These are phyloP conservation scores for Artemisia argyi DNA, from an alignment of 129 eudicot species.

Conservation along the genomic window DNA sequence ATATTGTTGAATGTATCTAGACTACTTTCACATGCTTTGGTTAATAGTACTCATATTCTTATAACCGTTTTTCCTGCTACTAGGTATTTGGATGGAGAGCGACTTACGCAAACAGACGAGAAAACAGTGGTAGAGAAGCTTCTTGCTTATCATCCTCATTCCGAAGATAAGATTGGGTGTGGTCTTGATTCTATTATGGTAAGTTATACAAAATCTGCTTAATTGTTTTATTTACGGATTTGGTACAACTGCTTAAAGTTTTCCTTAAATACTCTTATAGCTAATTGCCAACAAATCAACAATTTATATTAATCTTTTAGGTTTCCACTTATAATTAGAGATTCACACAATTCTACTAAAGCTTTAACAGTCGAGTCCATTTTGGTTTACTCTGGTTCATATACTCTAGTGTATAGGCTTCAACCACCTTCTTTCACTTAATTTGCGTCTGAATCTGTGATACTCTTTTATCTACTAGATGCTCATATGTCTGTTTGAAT, in stretches of 20 bases:
- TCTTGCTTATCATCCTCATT: constrained; percentile 87
- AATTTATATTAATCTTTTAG: not conserved
- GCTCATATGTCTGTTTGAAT: no score
- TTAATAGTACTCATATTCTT: not conserved
- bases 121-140: constrained; percentile 68
- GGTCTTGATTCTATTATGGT: constrained; percentile 91
- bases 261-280: not conserved
- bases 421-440: no score
- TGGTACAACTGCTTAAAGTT: not conserved
- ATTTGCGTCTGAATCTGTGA: not conserved
- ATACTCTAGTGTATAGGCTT: not conserved
- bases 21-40: not conserved
- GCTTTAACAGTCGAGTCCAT: constrained; percentile 4
- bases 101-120: constrained; percentile 66
- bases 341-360: not conserved
- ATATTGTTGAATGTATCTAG: not conserved
- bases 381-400: constrained; percentile 13
- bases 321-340: not conserved
- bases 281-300: no score
- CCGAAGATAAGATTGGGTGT: constrained; percentile 83
- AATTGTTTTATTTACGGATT: not conserved
- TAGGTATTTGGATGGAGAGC: constrained; percentile 90
- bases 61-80: not conserved
- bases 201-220: constrained; percentile 17
- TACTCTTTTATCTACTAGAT: not conserved